These are phyloP conservation scores for Hypericum androsaemum DNA, from an alignment of 345 rosid genomes.

Conservation along the genomic window DNA sequence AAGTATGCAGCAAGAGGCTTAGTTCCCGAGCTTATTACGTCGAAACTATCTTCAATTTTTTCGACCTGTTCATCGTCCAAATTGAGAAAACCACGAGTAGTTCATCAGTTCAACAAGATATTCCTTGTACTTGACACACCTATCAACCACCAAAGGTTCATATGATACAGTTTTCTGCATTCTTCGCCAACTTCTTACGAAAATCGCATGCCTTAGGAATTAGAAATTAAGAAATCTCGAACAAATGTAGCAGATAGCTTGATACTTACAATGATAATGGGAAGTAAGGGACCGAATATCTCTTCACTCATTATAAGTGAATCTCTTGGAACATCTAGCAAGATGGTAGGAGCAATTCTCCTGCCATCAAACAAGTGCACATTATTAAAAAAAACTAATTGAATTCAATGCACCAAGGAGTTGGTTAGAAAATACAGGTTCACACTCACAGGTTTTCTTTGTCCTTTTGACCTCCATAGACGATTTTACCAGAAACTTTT, in stretches of 20 bases:
- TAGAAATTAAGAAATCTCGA: too few species aligned
- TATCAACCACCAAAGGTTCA: too few species aligned
- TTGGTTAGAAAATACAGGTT: background rate
- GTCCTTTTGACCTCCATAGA: constrained; percentile 74
- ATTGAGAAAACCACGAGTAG: background rate
- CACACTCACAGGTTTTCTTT: constrained; percentile 54
- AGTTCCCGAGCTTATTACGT: constrained; percentile 52
- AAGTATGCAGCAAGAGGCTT: constrained; percentile 96
- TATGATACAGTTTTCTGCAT: too few species aligned
- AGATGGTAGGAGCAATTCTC: constrained; percentile 74
- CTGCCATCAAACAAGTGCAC: constrained; percentile 27
- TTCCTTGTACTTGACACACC: too few species aligned
- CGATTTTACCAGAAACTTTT: constrained; percentile 72
- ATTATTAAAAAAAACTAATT: background rate
- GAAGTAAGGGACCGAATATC: constrained; percentile 95
- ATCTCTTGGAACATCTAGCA: constrained; percentile 67
- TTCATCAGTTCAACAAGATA: too few species aligned
- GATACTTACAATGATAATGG: constrained; percentile 53
- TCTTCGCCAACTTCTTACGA: too few species aligned
- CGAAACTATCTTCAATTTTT: constrained; percentile 69
- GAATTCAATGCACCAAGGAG: constrained; percentile 2
- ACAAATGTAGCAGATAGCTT: background rate
- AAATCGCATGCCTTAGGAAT: too few species aligned
- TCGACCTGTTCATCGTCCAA: constrained; percentile 41
- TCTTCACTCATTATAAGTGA: constrained; percentile 82